Evolutionary conservation across 2,329 filamentous ascomycete species (phyloP), one percentile per base, ranked within the genome.

Genomic region (Dothideomycetidae sp.): DNA sequence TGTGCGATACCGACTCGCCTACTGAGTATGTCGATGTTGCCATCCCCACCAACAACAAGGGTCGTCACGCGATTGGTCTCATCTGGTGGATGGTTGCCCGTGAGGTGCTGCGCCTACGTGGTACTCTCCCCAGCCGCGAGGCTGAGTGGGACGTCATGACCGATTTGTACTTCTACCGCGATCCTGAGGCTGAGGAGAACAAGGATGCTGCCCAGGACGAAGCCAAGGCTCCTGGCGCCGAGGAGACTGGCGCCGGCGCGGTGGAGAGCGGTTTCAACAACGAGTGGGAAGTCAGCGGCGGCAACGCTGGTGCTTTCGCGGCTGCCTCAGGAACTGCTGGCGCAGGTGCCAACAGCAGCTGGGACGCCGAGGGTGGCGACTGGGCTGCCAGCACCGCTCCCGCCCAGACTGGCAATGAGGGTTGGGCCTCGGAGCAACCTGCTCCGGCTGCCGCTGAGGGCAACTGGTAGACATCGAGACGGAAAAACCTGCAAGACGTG

Each of bases 21-120:
- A 96, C 90, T 67, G 88, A 98, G 71, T 98, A 88, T 73, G 90
- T 98, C 63, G 90, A 98, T 62, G 84, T 96, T 67, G 90, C 90
- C 67, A 98, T 98, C 70, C 90, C 90, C 60, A 94, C 90, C 73
- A 98, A 98, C 84, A 98, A 98, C 84, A 98, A 98, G 81, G 88
- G 86, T 74, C 88, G 90, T 64, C 86, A 96, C 72, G 79, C 92
- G 64, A 98, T 98, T 58, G 90, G 90, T 73, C 75, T 90, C 57
- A 66, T 98, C 71, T 98, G 90, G 90, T 98, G 90, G 90, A 80
- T 98, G 79, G 77, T 98, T 55, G 88, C 90, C 64, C 90, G 90
- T 75, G 90, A 98, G 78, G 88, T 98, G 63, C 86, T 98, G 66
- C 85, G 92, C 63, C 85, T 98, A 60, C 85, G 90, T 57, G 90